These are phyloP conservation scores for Termitomyces sp. DNA, from an alignment of 768 basidiomycete genomes.

Conservation along the genomic window DNA sequence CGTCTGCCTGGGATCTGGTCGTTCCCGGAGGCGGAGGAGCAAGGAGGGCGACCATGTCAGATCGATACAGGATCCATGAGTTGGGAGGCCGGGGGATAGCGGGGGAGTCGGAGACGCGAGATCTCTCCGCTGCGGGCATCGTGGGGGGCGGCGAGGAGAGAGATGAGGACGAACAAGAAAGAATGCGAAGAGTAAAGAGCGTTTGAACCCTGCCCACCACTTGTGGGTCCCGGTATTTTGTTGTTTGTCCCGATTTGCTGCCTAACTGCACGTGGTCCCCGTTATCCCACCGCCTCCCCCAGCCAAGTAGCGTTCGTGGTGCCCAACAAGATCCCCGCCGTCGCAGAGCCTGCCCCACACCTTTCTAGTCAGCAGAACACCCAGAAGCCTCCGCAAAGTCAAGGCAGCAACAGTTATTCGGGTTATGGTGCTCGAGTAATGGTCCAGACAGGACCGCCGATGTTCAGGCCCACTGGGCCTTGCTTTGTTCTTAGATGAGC, in stretches of 20 bases:
- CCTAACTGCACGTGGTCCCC: not conserved
- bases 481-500: not conserved
- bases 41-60: conserved; percentile 48
- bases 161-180: not conserved
- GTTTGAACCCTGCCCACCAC: conserved; percentile 1
- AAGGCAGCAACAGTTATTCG: not conserved
- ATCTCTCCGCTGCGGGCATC: conserved; percentile 14
- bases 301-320: not conserved
- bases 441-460: not conserved
- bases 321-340: not conserved
- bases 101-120: conserved; percentile 9
- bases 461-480: not conserved
- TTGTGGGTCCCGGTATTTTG: conserved; percentile 30
- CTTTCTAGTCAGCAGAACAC: not conserved
- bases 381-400: not conserved
- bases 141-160: not conserved
- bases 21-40: conserved; percentile 30
- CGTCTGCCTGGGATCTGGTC: conserved; percentile 52
- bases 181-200: not conserved
- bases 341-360: not conserved
- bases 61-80: conserved; percentile 81
- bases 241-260: conserved; percentile 18
- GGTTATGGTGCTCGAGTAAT: not conserved
- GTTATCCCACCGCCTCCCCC: not conserved
- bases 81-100: conserved; percentile 70